Evolutionary conservation across 2,329 filamentous ascomycete genomes (phyloP).

Genomic region (Monosporascus sp.): DNA sequence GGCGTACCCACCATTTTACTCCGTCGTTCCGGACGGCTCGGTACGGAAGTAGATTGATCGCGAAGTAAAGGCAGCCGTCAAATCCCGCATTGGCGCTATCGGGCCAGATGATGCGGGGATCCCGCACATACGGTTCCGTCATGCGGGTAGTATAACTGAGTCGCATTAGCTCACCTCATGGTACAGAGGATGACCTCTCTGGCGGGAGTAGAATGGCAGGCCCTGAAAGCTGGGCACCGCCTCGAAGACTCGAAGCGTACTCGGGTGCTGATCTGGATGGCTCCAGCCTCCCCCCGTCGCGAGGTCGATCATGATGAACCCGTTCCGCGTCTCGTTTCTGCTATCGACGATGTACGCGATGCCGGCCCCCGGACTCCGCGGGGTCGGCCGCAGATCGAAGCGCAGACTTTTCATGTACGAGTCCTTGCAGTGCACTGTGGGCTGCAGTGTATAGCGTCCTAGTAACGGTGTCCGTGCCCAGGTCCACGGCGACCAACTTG

Average conservation of each 20-base stretch:
- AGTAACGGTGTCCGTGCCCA: constrained; percentile 32
- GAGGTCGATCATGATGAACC: constrained; percentile 41
- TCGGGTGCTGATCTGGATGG: constrained; percentile 27
- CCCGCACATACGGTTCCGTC: constrained; percentile 32
- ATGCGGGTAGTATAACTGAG: constrained; percentile 26
- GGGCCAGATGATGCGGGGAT: constrained; percentile 38
- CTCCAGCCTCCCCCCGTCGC: constrained; percentile 36
- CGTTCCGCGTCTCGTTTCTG: constrained; percentile 38
- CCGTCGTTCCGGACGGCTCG: constrained; percentile 43
- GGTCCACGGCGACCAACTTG: constrained; percentile 37
- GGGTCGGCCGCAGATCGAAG: constrained; percentile 38
- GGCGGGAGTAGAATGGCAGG: constrained; percentile 25
- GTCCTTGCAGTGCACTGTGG: constrained; percentile 37
- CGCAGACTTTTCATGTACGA: constrained; percentile 42
- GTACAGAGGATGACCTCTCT: constrained; percentile 12
- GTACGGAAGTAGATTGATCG: constrained; percentile 44
- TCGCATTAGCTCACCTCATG: not conserved
- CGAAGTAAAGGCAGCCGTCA: constrained; percentile 42
- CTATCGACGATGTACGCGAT: constrained; percentile 41
- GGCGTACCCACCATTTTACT: constrained; percentile 34
- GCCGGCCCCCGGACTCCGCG: constrained; percentile 30
- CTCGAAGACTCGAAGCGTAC: constrained; percentile 20
- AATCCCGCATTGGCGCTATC: constrained; percentile 35
- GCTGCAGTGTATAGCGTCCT: constrained; percentile 36
- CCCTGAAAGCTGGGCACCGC: constrained; percentile 29